phyloP scores from a whole-genome alignment of 495 filamentous ascomycete species.

The Penicillium pulvis region DNA sequence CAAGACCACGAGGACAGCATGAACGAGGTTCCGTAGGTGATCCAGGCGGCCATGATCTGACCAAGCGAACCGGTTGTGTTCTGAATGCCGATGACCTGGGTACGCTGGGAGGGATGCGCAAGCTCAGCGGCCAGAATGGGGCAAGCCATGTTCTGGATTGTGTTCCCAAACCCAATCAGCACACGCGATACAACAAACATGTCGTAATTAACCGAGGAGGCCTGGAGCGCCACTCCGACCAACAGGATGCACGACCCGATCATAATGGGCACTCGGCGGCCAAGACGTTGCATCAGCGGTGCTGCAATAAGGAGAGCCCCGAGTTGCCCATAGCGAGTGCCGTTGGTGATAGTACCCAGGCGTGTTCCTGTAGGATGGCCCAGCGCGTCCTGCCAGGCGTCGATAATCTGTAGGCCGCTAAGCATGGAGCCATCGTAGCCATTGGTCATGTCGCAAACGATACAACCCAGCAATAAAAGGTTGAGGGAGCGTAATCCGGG shows the following conservation, averaged over 20 bases:
- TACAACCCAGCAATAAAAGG: background rate
- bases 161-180: slow-evolving; percentile 8
- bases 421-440: slow-evolving; percentile 29
- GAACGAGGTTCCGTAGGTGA: slow-evolving; percentile 2
- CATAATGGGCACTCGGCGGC: slow-evolving; percentile 6
- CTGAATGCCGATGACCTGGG: background rate
- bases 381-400: slow-evolving; percentile 23
- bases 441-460: slow-evolving; percentile 1
- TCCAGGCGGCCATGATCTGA: slow-evolving; percentile 1
- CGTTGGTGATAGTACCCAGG: slow-evolving; percentile 26
- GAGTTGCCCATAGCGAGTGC: slow-evolving; percentile 20
- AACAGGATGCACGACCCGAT: slow-evolving; percentile 6
- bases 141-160: slow-evolving; percentile 53
- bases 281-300: slow-evolving; percentile 13
- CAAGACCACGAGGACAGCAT: slow-evolving; percentile 16
- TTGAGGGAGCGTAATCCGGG: background rate
- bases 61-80: background rate
- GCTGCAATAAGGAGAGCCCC: slow-evolving; percentile 1
- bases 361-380: slow-evolving; percentile 17
- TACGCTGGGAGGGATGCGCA: slow-evolving; percentile 52
- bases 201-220: background rate
- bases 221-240: slow-evolving; percentile 9
- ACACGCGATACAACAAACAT: slow-evolving; percentile 10
- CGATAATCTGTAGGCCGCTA: slow-evolving; percentile 25
- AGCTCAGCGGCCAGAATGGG: slow-evolving; percentile 59